Evolutionary conservation across 345 rosid species (phyloP).

Genomic region (Turnera subulata): DNA sequence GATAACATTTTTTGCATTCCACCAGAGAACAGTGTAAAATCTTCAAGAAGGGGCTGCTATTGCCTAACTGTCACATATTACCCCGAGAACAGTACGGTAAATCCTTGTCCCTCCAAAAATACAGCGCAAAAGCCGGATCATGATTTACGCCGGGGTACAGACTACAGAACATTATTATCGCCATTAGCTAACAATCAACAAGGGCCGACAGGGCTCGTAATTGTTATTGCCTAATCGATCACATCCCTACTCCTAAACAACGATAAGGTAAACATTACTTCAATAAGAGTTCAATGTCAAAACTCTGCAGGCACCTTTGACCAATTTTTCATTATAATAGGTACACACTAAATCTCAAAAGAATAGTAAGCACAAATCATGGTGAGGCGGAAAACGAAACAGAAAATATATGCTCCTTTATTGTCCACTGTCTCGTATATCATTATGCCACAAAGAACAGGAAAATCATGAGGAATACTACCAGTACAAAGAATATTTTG

Average conservation of each 20-base stretch:
- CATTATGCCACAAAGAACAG: slow-evolving; percentile 70
- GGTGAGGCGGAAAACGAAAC: background rate
- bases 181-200: too few species aligned
- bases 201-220: too few species aligned
- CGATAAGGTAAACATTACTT: background rate
- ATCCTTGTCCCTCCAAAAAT: too few species aligned
- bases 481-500: slow-evolving; percentile 68
- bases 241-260: background rate
- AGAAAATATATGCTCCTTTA: slow-evolving; percentile 8
- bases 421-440: slow-evolving; percentile 8
- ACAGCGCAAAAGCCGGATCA: too few species aligned
- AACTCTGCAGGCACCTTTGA: slow-evolving; percentile 8
- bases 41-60: too few species aligned
- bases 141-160: too few species aligned
- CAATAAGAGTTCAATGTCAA: slow-evolving; percentile 6
- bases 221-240: too few species aligned
- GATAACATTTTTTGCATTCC: too few species aligned
- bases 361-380: slow-evolving; percentile 1
- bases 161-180: too few species aligned
- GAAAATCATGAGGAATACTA: slow-evolving; percentile 74
- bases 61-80: too few species aligned
- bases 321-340: slow-evolving; percentile 5
- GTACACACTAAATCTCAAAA: slow-evolving; percentile 7
- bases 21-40: too few species aligned
- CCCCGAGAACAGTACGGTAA: too few species aligned